phyloP scores from a whole-genome alignment of 805 yeast genomes.

The Ogataea parapolymorpha region DNA sequence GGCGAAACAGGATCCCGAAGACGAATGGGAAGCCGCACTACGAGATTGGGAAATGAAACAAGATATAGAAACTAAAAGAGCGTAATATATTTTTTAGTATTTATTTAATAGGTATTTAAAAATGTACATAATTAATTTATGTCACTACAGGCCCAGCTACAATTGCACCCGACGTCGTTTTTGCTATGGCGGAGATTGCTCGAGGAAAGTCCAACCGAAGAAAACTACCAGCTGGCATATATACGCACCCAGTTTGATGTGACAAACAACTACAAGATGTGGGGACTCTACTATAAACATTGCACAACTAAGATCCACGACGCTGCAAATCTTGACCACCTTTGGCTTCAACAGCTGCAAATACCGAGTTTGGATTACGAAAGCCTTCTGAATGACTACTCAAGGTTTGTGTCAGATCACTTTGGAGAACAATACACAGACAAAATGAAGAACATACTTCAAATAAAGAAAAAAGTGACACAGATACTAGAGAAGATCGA shows the following conservation, averaged over 20 bases:
- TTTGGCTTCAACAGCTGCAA: constrained; percentile 32
- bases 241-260: constrained; percentile 12
- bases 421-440: constrained; percentile 31
- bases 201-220: not conserved
- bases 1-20: constrained; percentile 52
- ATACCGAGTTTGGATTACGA: constrained; percentile 42
- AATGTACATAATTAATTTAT: not conserved
- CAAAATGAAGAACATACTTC: constrained; percentile 37
- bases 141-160: constrained; percentile 3
- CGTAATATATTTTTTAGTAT: not conserved
- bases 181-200: constrained; percentile 11
- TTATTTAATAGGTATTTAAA: not conserved
- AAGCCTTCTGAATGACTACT: constrained; percentile 38
- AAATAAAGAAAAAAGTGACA: constrained; percentile 31
- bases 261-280: constrained; percentile 10
- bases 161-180: constrained; percentile 8
- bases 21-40: constrained; percentile 67
- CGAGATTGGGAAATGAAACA: constrained; percentile 51
- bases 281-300: constrained; percentile 14
- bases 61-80: not conserved
- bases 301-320: not conserved
- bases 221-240: constrained; percentile 6
- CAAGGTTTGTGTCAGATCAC: constrained; percentile 37
- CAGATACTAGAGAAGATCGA: constrained; percentile 34
- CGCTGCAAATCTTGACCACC: constrained; percentile 17